A percentile compares a stretch with the other conserved stretches of the same genome.
phyloP scores from a whole-genome alignment of 1,139 yeast species.

The Taphrina sp. region DNA sequence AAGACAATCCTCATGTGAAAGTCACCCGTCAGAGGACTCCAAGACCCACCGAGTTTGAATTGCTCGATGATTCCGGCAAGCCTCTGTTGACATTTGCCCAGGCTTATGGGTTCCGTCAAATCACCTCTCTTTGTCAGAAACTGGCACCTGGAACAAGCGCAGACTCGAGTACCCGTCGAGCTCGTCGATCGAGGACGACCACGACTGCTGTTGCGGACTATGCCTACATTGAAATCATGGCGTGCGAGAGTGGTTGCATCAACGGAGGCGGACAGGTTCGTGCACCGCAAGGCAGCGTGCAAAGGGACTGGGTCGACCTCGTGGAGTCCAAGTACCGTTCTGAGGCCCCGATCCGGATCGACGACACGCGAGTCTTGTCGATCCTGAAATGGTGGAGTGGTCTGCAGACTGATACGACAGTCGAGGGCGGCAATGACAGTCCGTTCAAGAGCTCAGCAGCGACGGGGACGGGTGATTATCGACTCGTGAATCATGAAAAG shows the following conservation, averaged over 20 bases:
- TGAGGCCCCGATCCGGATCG: conserved; percentile 1
- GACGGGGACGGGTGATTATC: too few species aligned
- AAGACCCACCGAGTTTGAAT: conserved; percentile 69
- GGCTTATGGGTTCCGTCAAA: conserved; percentile 53
- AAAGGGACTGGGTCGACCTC: conserved; percentile 32
- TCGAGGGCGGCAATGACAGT: too few species aligned
- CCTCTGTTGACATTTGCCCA: conserved; percentile 33
- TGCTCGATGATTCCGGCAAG: conserved; percentile 48
- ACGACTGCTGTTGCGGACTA: conserved; percentile 63
- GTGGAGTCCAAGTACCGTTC: conserved; percentile 28
- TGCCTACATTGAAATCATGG: conserved; percentile 93
- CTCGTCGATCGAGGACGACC: too few species aligned
- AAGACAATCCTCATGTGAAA: conserved; percentile 39
- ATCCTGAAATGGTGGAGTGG: conserved; percentile 29
- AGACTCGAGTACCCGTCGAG: conserved; percentile 35
- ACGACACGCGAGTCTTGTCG: conserved; percentile 2
- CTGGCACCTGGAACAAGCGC: conserved; percentile 49
- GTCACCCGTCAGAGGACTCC: conserved; percentile 62
- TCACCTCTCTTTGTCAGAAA: conserved; percentile 86
- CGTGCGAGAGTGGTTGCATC: conserved; percentile 96
- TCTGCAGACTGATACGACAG: not conserved
- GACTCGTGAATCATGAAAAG: too few species aligned
- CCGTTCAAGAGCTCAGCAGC: too few species aligned
- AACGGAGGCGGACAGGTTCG: conserved; percentile 92
- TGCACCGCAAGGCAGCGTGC: not conserved